phyloP scores from a whole-genome alignment of 306 rosid genomes.

The Vigna radiata region DNA sequence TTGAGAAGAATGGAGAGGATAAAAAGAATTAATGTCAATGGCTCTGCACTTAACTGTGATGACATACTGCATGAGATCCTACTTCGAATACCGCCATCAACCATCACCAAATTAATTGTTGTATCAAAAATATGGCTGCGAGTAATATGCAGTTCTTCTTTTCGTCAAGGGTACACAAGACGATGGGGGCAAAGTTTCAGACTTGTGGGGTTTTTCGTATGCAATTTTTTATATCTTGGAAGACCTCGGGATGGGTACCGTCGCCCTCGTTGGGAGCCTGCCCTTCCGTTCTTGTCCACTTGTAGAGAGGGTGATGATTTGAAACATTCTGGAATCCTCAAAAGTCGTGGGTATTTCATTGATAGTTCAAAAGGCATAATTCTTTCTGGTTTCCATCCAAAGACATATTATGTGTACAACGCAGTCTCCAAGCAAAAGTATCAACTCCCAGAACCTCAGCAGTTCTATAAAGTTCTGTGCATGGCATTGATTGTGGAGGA shows the following conservation, averaged over 20 bases:
- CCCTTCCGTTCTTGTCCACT: conserved; percentile 71
- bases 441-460: conserved; percentile 73
- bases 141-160: conserved; percentile 61
- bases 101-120: conserved; percentile 50
- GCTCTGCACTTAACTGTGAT: conserved; percentile 61
- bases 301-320: conserved; percentile 83
- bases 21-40: conserved; percentile 44
- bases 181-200: conserved; percentile 61
- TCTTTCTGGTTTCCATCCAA: conserved; percentile 78
- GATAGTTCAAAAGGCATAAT: conserved; percentile 70
- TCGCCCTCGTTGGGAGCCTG: conserved; percentile 74
- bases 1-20: conserved; percentile 46
- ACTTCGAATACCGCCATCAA: conserved; percentile 66
- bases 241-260: conserved; percentile 61
- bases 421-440: conserved; percentile 54
- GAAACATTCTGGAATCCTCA: conserved; percentile 58
- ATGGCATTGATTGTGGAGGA: conserved; percentile 70
- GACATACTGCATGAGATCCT: conserved; percentile 75
- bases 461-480: conserved; percentile 65
- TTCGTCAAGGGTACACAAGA: conserved; percentile 54
- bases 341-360: conserved; percentile 71
- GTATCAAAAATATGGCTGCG: conserved; percentile 77
- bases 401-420: conserved; percentile 66
- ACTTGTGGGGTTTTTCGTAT: conserved; percentile 74
- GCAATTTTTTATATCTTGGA: conserved; percentile 70